Evolutionary conservation across 805 yeast species (phyloP).

Genomic region (Nakazawaea peltata): DNA sequence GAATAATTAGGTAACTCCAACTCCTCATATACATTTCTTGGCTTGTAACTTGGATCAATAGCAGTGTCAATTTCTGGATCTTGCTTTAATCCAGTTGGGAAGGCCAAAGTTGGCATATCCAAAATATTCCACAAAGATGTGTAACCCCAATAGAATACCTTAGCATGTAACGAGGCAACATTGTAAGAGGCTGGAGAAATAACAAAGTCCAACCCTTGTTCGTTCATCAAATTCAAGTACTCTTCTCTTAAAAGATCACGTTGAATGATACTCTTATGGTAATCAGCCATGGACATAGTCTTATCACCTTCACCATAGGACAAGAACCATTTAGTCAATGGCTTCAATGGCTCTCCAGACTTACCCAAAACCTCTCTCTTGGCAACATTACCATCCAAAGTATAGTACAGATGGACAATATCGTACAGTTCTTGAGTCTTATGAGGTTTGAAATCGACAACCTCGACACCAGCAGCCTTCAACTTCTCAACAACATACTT

Average conservation of each 20-base stretch:
- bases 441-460: conserved; percentile 50
- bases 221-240: conserved; percentile 44
- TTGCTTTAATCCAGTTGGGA: conserved; percentile 55
- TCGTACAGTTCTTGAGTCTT: conserved; percentile 51
- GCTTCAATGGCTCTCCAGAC: conserved; percentile 65
- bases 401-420: conserved; percentile 47
- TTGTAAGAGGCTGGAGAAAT: conserved; percentile 62
- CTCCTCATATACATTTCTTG: conserved; percentile 38
- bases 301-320: conserved; percentile 52
- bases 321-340: conserved; percentile 55
- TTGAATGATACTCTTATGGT: conserved; percentile 42
- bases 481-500: conserved; percentile 46
- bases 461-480: conserved; percentile 48
- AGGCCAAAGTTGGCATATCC: conserved; percentile 60
- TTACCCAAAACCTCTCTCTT: conserved; percentile 42
- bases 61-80: conserved; percentile 46
- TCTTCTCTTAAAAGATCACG: conserved; percentile 55
- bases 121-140: conserved; percentile 66
- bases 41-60: conserved; percentile 27
- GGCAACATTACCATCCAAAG: conserved; percentile 59
- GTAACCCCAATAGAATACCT: conserved; percentile 72
- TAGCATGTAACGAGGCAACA: conserved; percentile 55
- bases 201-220: conserved; percentile 54
- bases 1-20: conserved; percentile 39
- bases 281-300: conserved; percentile 37